These are phyloP conservation scores for Glonium stellatum DNA, from an alignment of 495 filamentous ascomycete species.

Conservation along the genomic window DNA sequence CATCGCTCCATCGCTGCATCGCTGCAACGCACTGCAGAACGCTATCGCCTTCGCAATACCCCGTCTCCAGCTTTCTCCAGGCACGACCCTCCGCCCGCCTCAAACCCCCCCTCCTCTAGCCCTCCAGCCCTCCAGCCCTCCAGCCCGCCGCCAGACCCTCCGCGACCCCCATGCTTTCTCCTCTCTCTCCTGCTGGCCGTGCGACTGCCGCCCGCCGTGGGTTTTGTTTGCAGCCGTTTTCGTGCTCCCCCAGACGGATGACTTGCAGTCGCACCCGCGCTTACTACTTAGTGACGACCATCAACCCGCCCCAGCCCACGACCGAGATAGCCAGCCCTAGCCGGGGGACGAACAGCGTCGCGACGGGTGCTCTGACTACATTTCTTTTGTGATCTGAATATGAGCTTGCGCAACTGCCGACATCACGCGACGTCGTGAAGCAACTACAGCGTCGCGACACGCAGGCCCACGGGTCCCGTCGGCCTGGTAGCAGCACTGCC, in stretches of 20 bases:
- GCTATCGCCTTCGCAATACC: not conserved
- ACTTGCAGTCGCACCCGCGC: slow-evolving; percentile 10
- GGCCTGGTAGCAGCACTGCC: too few relatives aligned
- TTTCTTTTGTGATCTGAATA: not conserved
- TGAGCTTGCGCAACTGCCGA: not conserved
- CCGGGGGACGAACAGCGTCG: not conserved
- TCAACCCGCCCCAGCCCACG: not conserved
- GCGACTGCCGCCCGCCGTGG: not conserved
- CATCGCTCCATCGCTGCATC: too few relatives aligned
- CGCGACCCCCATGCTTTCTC: too few relatives aligned
- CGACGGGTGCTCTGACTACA: too few relatives aligned
- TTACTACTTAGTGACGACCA: not conserved
- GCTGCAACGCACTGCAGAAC: not conserved
- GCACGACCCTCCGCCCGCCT: not conserved
- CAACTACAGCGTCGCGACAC: not conserved
- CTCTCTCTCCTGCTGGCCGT: not conserved
- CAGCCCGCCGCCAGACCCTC: too few relatives aligned
- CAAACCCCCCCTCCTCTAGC: not conserved
- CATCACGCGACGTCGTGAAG: slow-evolving; percentile 10
- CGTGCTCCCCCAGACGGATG: slow-evolving; percentile 4
- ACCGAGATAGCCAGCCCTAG: not conserved
- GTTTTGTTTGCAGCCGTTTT: slow-evolving; percentile 4
- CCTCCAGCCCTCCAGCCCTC: too few relatives aligned
- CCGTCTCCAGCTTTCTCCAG: not conserved
- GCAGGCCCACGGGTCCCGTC: not conserved